Evolutionary conservation across 805 yeast genomes (phyloP), one percentile per base, ranked within the genome.

Genomic region (Candida glaebosa): DNA sequence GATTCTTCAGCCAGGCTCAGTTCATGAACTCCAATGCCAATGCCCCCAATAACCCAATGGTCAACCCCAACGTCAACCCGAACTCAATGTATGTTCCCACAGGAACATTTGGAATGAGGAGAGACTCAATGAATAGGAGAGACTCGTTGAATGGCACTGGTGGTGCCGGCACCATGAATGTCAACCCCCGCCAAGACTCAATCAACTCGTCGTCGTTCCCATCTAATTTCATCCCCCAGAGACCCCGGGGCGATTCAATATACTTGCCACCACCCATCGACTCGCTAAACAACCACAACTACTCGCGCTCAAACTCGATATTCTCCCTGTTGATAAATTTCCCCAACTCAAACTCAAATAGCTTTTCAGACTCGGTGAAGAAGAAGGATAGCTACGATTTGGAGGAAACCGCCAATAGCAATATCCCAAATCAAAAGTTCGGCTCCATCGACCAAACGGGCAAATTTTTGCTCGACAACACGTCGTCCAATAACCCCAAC

Each of bases 291-390:
- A 34, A 40, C 49, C 24, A 53, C 52, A 39, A 55, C 53, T 24
- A 53, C 51, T 58, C 63, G 37, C 42, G 73, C 18, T 63, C 71
- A 26, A 64, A 66, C 39, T 61, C 69, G 40, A 66, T 68, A 8
- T 68, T 68, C 51, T 63, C 65, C 40, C 58, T 67, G 15, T 50
- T 66, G 15, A 66, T 69, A 17, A 72, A 68, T 44, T 50, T 68
- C 12, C 74, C 74, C 3, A 57, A 57, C 3, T 63, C 71, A 1
- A 46, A 51, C 33, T 32, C 35, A 17, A 38, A 38, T 10, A 28
- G 31, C 14, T 28, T 28, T 28, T 10, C 16, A 12, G 31, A 28
- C 5, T 5, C 12, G n/a, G 31, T 22, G 33, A 17, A 16, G 25
- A 19, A 31, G 9, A 34, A 48, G 37, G 40, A 48, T 10, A 16